These are phyloP conservation scores for Aureobasidium sp. DNA, from an alignment of 2,329 filamentous ascomycete species.

Conservation along the genomic window DNA sequence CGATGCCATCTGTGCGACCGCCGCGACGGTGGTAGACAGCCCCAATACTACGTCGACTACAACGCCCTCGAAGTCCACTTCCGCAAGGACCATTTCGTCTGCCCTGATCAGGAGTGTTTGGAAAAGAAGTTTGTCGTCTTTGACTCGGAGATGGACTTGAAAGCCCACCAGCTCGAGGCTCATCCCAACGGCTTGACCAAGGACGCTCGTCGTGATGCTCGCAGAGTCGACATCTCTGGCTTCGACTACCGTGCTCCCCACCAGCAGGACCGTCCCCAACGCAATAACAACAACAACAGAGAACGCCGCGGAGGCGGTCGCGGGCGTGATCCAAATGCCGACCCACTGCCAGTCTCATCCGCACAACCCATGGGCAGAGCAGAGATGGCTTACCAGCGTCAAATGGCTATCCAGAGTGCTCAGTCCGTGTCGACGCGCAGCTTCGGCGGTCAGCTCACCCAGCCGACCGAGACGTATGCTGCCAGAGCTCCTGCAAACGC, in stretches of 20 bases:
- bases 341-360: slow-evolving; percentile 67
- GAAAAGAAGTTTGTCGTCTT: slow-evolving; percentile 99
- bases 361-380: slow-evolving; percentile 76
- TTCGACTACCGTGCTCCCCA: slow-evolving; percentile 77
- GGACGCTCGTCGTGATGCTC: slow-evolving; percentile 72
- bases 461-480: slow-evolving; percentile 30
- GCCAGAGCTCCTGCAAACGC: slow-evolving; percentile 40
- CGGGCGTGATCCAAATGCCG: slow-evolving; percentile 81
- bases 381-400: slow-evolving; percentile 84
- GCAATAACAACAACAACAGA: slow-evolving; percentile 23
- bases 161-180: slow-evolving; percentile 80
- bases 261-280: slow-evolving; percentile 49
- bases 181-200: slow-evolving; percentile 78
- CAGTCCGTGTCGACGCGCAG: slow-evolving; percentile 72
- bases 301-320: slow-evolving; percentile 50
- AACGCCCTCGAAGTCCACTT: slow-evolving; percentile 82
- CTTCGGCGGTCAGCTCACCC: slow-evolving; percentile 76
- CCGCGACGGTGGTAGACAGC: slow-evolving; percentile 53
- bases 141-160: slow-evolving; percentile 86
- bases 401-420: slow-evolving; percentile 83
- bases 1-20: slow-evolving; percentile 91
- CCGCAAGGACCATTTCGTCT: slow-evolving; percentile 77
- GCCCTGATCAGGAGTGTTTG: slow-evolving; percentile 75
- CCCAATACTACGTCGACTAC: slow-evolving; percentile 90
- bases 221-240: slow-evolving; percentile 75